These are phyloP conservation scores for Lyophyllum decastes DNA, from an alignment of 768 basidiomycete genomes.

Conservation along the genomic window DNA sequence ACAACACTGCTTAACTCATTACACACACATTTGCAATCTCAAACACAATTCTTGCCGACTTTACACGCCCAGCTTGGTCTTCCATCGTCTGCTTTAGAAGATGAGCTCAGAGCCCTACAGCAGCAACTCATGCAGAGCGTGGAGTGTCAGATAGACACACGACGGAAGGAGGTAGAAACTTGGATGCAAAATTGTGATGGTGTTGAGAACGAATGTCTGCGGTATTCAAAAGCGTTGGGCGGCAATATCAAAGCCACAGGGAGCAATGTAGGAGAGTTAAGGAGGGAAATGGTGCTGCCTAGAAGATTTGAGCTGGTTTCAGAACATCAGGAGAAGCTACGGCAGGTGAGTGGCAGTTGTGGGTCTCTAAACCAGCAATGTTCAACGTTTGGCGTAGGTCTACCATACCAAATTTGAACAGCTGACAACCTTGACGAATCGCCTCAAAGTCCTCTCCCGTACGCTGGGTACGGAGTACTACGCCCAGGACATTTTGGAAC, in stretches of 20 bases:
- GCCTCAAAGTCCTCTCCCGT: slow-evolving; percentile 57
- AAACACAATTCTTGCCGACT: slow-evolving; percentile 80
- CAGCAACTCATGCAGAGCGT: slow-evolving; percentile 75
- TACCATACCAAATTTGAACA: slow-evolving; percentile 83
- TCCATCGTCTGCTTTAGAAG: slow-evolving; percentile 75
- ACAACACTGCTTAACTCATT: slow-evolving; percentile 76
- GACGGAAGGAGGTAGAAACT: slow-evolving; percentile 76
- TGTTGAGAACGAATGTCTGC: slow-evolving; percentile 65
- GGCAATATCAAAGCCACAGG: slow-evolving; percentile 69
- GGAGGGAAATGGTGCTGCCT: slow-evolving; percentile 74
- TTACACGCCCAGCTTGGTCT: slow-evolving; percentile 85
- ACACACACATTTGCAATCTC: slow-evolving; percentile 75
- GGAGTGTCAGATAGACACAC: slow-evolving; percentile 66
- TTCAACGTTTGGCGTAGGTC: slow-evolving; percentile 37
- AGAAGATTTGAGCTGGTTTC: slow-evolving; percentile 66
- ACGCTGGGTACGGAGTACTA: slow-evolving; percentile 66
- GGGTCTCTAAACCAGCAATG: background rate
- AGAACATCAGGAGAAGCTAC: slow-evolving; percentile 74
- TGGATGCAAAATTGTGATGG: slow-evolving; percentile 66
- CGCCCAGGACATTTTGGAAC: slow-evolving; percentile 53
- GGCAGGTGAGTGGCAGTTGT: slow-evolving; percentile 56
- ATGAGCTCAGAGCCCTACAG: slow-evolving; percentile 76
- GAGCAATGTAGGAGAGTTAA: slow-evolving; percentile 64
- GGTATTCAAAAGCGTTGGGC: slow-evolving; percentile 71
- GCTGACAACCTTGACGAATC: slow-evolving; percentile 67